These are phyloP conservation scores for Colletotrichum truncatum DNA, from an alignment of 2,329 filamentous ascomycete genomes.

Conservation along the genomic window DNA sequence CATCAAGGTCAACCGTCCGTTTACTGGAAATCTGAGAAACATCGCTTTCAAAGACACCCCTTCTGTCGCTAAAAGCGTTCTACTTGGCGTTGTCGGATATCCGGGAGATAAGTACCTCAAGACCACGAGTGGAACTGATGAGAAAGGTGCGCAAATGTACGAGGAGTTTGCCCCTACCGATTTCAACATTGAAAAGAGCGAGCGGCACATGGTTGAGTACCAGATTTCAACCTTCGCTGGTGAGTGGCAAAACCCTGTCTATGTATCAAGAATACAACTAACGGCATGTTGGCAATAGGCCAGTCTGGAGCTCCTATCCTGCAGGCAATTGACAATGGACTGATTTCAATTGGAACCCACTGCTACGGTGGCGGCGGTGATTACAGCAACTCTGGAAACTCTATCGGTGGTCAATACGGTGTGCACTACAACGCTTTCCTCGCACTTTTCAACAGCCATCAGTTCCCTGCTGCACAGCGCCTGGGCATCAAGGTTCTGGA, in stretches of 20 bases:
- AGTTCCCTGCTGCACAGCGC: too few species aligned
- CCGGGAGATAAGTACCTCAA: constrained; percentile 38
- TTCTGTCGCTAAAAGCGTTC: background rate
- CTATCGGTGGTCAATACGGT: too few species aligned
- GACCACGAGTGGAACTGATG: background rate
- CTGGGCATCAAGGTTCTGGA: too few species aligned
- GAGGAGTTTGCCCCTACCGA: constrained; percentile 36
- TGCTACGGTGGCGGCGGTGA: constrained; percentile 34
- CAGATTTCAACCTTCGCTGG: constrained; percentile 39
- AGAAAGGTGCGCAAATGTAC: constrained; percentile 44
- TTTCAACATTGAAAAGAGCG: constrained; percentile 34
- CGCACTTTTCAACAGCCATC: too few species aligned
- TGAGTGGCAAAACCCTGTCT: constrained; percentile 13
- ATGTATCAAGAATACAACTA: background rate
- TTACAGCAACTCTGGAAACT: constrained; percentile 37
- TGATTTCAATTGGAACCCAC: constrained; percentile 39
- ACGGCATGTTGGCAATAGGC: constrained; percentile 27
- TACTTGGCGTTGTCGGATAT: constrained; percentile 44
- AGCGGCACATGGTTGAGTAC: constrained; percentile 41
- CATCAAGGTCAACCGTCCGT: constrained; percentile 35
- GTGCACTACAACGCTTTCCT: too few species aligned
- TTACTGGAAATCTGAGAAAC: constrained; percentile 34
- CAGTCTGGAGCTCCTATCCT: constrained; percentile 40
- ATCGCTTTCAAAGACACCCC: constrained; percentile 35
- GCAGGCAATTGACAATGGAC: background rate